These are phyloP conservation scores for Blastobotrys capitulatus DNA, from an alignment of 1,139 yeast species.

Conservation along the genomic window DNA sequence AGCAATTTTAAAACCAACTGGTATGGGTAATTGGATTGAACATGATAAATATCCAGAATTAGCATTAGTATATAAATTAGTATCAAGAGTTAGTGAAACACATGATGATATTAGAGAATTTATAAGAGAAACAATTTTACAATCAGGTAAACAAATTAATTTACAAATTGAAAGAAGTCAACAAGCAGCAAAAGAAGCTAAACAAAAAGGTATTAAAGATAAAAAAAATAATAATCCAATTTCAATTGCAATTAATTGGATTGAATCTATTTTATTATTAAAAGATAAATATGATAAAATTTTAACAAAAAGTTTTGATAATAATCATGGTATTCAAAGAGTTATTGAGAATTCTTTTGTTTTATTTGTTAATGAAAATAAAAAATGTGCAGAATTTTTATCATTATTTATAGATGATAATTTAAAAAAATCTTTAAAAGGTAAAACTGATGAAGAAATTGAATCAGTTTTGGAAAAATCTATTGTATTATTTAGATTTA, in stretches of 20 bases:
- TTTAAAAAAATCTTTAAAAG: slow-evolving; percentile 56
- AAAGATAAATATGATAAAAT: slow-evolving; percentile 50
- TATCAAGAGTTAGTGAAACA: slow-evolving; percentile 49
- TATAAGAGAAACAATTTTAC: slow-evolving; percentile 44
- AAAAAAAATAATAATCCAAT: slow-evolving; percentile 39
- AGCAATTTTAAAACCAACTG: slow-evolving; percentile 45
- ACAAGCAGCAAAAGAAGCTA: slow-evolving; percentile 21
- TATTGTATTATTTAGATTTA: slow-evolving; percentile 56
- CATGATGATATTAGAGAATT: slow-evolving; percentile 47
- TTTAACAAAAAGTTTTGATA: slow-evolving; percentile 43
- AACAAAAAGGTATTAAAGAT: slow-evolving; percentile 30
- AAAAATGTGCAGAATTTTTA: slow-evolving; percentile 63
- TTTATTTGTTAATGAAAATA: slow-evolving; percentile 53
- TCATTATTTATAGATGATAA: slow-evolving; percentile 71
- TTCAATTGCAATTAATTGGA: slow-evolving; percentile 64
- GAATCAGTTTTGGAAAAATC: slow-evolving; percentile 54
- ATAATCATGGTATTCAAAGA: slow-evolving; percentile 47
- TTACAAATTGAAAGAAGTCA: slow-evolving; percentile 20
- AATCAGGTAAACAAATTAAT: slow-evolving; percentile 39
- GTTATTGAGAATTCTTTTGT: slow-evolving; percentile 59
- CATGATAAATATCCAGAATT: slow-evolving; percentile 40
- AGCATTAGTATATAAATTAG: slow-evolving; percentile 44
- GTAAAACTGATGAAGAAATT: slow-evolving; percentile 45
- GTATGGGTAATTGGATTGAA: slow-evolving; percentile 52
- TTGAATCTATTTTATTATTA: slow-evolving; percentile 51